Evolutionary conservation across 768 basidiomycete species (phyloP), one percentile per base, ranked within the genome.

Genomic region (Amanita molliuscula): DNA sequence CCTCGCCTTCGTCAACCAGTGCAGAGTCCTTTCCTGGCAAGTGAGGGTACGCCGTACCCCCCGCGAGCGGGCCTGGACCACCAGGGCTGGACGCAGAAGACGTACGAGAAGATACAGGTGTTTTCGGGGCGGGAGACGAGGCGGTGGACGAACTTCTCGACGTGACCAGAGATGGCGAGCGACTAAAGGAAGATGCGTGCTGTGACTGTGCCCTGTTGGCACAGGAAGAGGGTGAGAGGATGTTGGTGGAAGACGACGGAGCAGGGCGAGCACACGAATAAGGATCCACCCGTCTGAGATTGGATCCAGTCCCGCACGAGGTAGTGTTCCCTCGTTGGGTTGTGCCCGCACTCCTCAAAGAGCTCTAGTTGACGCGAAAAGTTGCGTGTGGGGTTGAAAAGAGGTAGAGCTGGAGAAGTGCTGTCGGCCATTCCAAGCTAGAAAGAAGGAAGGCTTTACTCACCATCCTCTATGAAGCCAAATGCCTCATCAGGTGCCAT

Each of bases 281-380:
- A 1, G 35, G 23, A 2, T 61, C 36, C 6, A 52, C 18, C 18
- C 0, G 54, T 48, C 0, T 20, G 5, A 44, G 58, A 54, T 18
- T 59, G 53, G 36, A 66, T 53, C 71, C 71, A 73, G 31, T 67
- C 66, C 21, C 58, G 57, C n/a, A 74, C 62, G 28, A 67, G 51
- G n/a, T 69, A 69, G 50, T 74, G 67, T 15, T 62, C 60, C n/a
- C 53, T 20, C 0, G 71, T 68, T 2, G 77, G 75, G 9, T 55
- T 47, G 54, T 61, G 67, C 6, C 61, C 59, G 55, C 73, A 77
- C 1, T 68, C 67, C 16, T 66, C 62, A 50, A 76, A 78, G 13
- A 74, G 38, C 44, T 76, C 70, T 3, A 81, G 67, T 43, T 74
- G 71, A 2, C 66, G 69, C 16, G 61, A 69, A 58, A 81, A 78